Conservation (phyloP, 2,329 filamentous ascomycete species). For the Xylaria sp. region DNA sequence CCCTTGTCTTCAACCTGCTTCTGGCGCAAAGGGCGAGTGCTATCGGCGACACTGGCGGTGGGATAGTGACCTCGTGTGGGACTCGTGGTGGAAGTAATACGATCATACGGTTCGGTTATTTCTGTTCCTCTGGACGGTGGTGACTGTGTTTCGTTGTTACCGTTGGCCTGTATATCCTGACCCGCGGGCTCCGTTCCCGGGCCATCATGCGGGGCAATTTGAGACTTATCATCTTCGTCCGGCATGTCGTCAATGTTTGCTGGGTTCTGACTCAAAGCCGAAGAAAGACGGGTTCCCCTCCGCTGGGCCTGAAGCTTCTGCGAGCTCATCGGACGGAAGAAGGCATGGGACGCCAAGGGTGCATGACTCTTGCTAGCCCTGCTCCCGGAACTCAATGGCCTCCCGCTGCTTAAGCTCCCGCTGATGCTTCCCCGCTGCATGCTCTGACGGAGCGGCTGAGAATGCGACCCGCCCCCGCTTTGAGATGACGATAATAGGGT, state of each 20-base stretch:
- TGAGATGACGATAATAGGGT: slow-evolving; percentile 48
- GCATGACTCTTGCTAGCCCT: slow-evolving; percentile 83
- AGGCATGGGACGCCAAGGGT: slow-evolving; percentile 81
- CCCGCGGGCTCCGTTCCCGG: slow-evolving; percentile 40
- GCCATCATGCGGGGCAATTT: slow-evolving; percentile 53
- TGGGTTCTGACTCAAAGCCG: slow-evolving; percentile 37
- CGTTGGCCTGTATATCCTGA: slow-evolving; percentile 30
- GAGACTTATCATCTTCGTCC: slow-evolving; percentile 38
- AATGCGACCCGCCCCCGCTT: slow-evolving; percentile 46
- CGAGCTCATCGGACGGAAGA: slow-evolving; percentile 95
- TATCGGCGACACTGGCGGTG: slow-evolving; percentile 65
- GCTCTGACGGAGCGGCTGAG: slow-evolving; percentile 51
- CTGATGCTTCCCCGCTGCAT: slow-evolving; percentile 41
- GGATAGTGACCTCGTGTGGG: slow-evolving; percentile 57
- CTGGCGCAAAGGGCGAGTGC: slow-evolving; percentile 67
- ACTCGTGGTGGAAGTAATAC: slow-evolving; percentile 68
- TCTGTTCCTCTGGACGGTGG: slow-evolving; percentile 76
- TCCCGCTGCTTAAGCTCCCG: slow-evolving; percentile 39
- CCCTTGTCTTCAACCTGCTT: slow-evolving; percentile 40
- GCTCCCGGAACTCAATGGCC: slow-evolving; percentile 63
- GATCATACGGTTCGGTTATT: slow-evolving; percentile 68
- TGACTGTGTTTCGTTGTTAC: slow-evolving; percentile 46
- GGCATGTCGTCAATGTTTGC: slow-evolving; percentile 29
- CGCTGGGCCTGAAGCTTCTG: slow-evolving; percentile 89
- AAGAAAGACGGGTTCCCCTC: slow-evolving; percentile 45